A percentile compares a stretch with the other conserved stretches of the same genome.
Conservation (phyloP, 2,329 filamentous ascomycete genomes). For the Penicillium griseofulvum region DNA sequence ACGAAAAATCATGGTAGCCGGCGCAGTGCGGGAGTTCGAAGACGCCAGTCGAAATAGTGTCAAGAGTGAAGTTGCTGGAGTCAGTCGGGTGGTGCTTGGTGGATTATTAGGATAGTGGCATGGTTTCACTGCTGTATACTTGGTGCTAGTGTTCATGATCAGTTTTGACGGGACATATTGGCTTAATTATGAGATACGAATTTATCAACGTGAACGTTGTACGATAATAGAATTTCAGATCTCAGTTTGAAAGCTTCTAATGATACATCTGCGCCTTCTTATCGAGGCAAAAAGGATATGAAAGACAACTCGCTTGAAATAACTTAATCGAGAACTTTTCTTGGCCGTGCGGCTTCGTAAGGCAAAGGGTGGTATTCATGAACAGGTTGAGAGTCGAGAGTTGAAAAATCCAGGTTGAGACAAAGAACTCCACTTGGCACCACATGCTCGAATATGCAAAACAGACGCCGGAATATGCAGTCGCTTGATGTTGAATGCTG, state of each 20-base stretch:
- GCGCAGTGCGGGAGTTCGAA: constrained; percentile 89
- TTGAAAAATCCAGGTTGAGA: constrained; percentile 1
- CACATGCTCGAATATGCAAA: constrained; percentile 22
- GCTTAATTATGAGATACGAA: constrained; percentile 1
- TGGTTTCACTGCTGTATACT: background rate
- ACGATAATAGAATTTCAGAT: constrained; percentile 11
- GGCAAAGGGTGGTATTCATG: constrained; percentile 9
- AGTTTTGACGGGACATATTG: background rate
- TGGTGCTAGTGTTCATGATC: background rate
- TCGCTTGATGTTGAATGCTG: constrained; percentile 25
- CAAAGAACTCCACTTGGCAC: constrained; percentile 25
- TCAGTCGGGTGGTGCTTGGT: constrained; percentile 85
- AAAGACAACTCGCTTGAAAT: constrained; percentile 8
- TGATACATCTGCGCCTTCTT: constrained; percentile 11
- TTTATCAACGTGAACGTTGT: constrained; percentile 8
- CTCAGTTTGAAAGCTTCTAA: constrained; percentile 12
- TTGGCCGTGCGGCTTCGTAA: constrained; percentile 8
- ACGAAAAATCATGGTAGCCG: constrained; percentile 83
- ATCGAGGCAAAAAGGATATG: background rate
- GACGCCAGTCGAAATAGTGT: constrained; percentile 74
- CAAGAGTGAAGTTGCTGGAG: constrained; percentile 76
- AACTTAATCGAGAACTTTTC: constrained; percentile 12
- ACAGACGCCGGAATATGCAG: constrained; percentile 33
- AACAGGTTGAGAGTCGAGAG: constrained; percentile 4
- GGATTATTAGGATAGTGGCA: constrained; percentile 64